These are phyloP conservation scores for Magnusiomyces tetraspermus DNA, from an alignment of 1,139 yeast species.

Conservation along the genomic window DNA sequence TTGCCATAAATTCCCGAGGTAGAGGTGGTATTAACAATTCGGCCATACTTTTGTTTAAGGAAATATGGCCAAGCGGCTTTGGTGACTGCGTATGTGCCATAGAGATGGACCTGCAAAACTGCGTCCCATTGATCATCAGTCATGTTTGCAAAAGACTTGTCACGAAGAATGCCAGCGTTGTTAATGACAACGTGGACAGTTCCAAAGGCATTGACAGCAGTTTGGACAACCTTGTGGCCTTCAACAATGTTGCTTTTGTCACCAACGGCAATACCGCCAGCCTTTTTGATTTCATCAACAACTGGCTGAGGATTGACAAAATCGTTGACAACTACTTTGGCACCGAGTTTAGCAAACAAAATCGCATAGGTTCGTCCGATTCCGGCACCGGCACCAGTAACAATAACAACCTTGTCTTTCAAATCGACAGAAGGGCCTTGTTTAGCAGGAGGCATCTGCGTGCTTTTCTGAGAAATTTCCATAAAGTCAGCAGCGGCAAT, in stretches of 20 bases:
- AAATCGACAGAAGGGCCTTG: constrained; percentile 54
- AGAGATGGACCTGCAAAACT: constrained; percentile 73
- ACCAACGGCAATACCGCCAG: constrained; percentile 78
- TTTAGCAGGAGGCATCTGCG: constrained; percentile 36
- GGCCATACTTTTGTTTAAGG: constrained; percentile 66
- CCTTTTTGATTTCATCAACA: constrained; percentile 65
- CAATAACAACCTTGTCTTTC: constrained; percentile 76
- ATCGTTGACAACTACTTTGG: constrained; percentile 91
- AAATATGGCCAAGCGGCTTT: constrained; percentile 93
- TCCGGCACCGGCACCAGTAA: constrained; percentile 96
- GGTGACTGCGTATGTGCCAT: constrained; percentile 73
- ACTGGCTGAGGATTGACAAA: constrained; percentile 60
- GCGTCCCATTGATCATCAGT: constrained; percentile 74
- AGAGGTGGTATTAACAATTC: constrained; percentile 80
- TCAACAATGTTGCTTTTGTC: constrained; percentile 80
- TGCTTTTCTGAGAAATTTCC: constrained; percentile 29
- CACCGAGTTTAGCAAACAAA: constrained; percentile 81
- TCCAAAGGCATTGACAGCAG: constrained; percentile 71
- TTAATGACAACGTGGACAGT: constrained; percentile 78
- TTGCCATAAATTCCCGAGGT: constrained; percentile 96
- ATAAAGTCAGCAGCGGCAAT: constrained; percentile 35
- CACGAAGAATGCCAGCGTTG: constrained; percentile 93
- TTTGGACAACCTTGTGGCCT: constrained; percentile 66
- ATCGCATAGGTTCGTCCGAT: constrained; percentile 87
- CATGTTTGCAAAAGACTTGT: constrained; percentile 80